Evolutionary conservation across 805 yeast genomes (phyloP).

Genomic region (Lachancea fermentati): DNA sequence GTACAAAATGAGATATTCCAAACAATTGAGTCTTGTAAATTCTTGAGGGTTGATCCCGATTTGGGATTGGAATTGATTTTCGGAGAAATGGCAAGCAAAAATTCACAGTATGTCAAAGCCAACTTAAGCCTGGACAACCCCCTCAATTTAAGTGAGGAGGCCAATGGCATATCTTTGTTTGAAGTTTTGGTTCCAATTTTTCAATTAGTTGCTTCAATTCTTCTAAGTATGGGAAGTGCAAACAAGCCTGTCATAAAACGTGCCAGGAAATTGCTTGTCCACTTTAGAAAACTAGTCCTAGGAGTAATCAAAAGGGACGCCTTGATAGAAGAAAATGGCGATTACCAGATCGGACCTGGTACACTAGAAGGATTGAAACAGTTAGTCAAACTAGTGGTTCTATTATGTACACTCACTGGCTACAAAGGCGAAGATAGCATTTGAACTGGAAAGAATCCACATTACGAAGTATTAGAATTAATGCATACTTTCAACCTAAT

Average conservation of each 20-base stretch:
- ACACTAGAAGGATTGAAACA: conserved; percentile 40
- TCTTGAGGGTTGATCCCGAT: conserved; percentile 71
- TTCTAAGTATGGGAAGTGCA: conserved; percentile 72
- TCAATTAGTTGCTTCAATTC: conserved; percentile 61
- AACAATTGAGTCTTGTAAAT: conserved; percentile 47
- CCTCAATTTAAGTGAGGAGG: conserved; percentile 28
- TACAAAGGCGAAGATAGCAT: conserved; percentile 33
- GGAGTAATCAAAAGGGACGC: conserved; percentile 60
- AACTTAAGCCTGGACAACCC: conserved; percentile 52
- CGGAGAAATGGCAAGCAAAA: conserved; percentile 31
- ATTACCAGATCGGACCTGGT: conserved; percentile 19
- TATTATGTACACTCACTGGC: conserved; percentile 46
- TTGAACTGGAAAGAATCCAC: background rate
- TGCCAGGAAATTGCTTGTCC: conserved; percentile 45
- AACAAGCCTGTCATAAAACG: conserved; percentile 53
- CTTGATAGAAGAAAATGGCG: conserved; percentile 28
- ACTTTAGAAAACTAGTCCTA: conserved; percentile 49
- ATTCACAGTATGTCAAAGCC: conserved; percentile 36
- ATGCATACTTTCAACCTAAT: conserved; percentile 1
- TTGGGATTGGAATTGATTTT: conserved; percentile 56
- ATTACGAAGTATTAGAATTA: background rate
- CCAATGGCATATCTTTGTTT: conserved; percentile 45
- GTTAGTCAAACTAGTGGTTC: conserved; percentile 50
- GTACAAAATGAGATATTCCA: conserved; percentile 70
- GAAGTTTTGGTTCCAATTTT: conserved; percentile 70